A percentile compares a stretch with the other conserved stretches of the same genome.
These are phyloP conservation scores for Apiospora sp. DNA, from an alignment of 2,329 filamentous ascomycete genomes.

Conservation along the genomic window DNA sequence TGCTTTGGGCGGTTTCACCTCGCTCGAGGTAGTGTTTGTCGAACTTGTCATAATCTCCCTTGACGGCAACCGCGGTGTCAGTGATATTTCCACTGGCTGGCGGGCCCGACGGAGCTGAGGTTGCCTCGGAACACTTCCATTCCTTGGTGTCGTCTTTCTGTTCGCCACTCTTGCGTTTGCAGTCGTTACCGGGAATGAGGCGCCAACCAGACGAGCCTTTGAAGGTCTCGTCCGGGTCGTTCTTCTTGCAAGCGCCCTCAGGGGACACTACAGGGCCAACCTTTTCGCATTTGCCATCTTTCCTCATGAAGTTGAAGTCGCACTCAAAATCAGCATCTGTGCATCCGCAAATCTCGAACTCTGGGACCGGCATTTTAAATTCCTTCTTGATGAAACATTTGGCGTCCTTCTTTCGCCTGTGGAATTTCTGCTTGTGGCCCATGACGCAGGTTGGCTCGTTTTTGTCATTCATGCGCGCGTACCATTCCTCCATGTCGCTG, in stretches of 20 bases:
- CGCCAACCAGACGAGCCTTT: conserved; percentile 90
- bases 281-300: conserved; percentile 74
- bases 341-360: conserved; percentile 81
- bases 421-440: conserved; percentile 92
- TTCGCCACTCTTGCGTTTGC: conserved; percentile 65
- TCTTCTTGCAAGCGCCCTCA: conserved; percentile 73
- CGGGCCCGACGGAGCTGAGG: conserved; percentile 53
- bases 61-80: conserved; percentile 68
- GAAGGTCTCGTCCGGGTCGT: conserved; percentile 74
- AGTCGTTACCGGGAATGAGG: conserved; percentile 84
- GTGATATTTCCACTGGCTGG: conserved; percentile 73
- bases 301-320: conserved; percentile 86
- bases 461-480: conserved; percentile 80
- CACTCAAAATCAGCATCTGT: conserved; percentile 90
- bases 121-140: conserved; percentile 78
- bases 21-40: conserved; percentile 82
- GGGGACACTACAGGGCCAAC: conserved; percentile 70
- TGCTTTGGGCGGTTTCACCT: conserved; percentile 66
- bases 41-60: conserved; percentile 59
- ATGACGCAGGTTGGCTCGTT: conserved; percentile 89
- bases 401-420: conserved; percentile 83
- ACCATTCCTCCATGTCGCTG: conserved; percentile 87
- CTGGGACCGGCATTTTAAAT: conserved; percentile 78
- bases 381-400: conserved; percentile 89
- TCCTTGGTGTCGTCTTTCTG: conserved; percentile 73